Evolutionary conservation across 176 grass and related monocot species (phyloP), one percentile per base, ranked within the genome.

Genomic region (Oryza brachyantha): DNA sequence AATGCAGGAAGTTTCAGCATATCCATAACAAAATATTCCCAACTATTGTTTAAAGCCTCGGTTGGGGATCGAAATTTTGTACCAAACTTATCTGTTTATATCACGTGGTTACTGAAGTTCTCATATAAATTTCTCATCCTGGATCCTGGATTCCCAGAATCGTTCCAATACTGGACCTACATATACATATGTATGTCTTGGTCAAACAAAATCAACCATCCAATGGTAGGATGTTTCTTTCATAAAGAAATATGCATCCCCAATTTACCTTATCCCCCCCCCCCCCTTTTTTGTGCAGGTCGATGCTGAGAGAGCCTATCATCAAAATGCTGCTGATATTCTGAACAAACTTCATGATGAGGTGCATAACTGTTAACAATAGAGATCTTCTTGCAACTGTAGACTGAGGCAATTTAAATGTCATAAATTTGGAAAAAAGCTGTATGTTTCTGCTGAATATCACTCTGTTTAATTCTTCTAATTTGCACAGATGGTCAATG

Each of bases 251-350:
- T 66, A 50, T 36, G 68, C 74, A 48, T 42, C 12, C 27, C 27
- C 40, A 67, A 80, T 50, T 87, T 75, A 37, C 60, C 13, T 29
- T 69, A 24, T 65, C 28, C 25, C 27, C 43, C 27, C 43, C 50
- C 61, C n/a, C n/a, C n/a, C n/a, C n/a, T n/a, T n/a, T n/a, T n/a
- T n/a, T n/a, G n/a, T 86, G 10, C 77, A 98, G 96, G 96, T 98
- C 85, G 96, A 94, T 86, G 96, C 96, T 43, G 96, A 98, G 82
- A 94, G 88, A 89, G 65, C 70, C 69, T 98, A 94, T 86, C 92
- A 98, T 91, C 89, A 95, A 50, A 94, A 74, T 83, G 92, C 85
- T 72, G 90, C 96, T 62, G 83, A 76, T 85, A 98, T 98, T 81
- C 81, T 98, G 60, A 89, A 94, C 79, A 94, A 93, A 72, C 96